Evolutionary conservation across 768 basidiomycete genomes (phyloP).

Genomic region (Boletales sp.): DNA sequence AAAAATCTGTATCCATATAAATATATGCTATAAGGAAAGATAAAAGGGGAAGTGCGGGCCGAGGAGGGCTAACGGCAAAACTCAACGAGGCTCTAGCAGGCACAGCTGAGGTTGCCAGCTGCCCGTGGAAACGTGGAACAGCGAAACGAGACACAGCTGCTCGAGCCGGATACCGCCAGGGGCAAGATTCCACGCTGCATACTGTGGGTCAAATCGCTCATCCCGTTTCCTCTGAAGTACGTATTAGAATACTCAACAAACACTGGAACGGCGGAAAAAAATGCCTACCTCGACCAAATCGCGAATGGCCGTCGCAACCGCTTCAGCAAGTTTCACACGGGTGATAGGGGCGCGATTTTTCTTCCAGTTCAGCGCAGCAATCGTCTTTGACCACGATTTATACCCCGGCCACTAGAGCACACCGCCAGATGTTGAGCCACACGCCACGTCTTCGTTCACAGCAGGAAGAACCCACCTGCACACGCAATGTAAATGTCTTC

Average conservation of each 20-base stretch:
- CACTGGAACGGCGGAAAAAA: too few species aligned
- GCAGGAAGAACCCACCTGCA: slow-evolving; percentile 48
- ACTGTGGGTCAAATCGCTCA: slow-evolving; percentile 6
- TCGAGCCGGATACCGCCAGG: slow-evolving; percentile 21
- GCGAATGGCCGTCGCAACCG: slow-evolving; percentile 65
- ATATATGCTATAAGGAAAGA: neutral
- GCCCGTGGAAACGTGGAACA: slow-evolving; percentile 76
- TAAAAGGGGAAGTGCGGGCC: neutral
- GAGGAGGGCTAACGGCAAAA: slow-evolving; percentile 10
- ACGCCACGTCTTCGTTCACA: neutral
- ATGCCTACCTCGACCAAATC: slow-evolving; percentile 56
- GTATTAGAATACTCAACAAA: slow-evolving; percentile 9
- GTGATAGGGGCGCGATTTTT: slow-evolving; percentile 74
- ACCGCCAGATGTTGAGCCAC: neutral
- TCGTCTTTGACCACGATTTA: slow-evolving; percentile 67
- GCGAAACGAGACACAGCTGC: slow-evolving; percentile 54
- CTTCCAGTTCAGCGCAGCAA: slow-evolving; percentile 72
- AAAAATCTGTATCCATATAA: neutral
- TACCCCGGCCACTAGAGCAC: slow-evolving; percentile 72
- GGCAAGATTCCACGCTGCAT: slow-evolving; percentile 22
- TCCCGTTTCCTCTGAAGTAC: slow-evolving; percentile 12
- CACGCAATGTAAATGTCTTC: slow-evolving; percentile 70
- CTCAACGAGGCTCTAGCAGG: slow-evolving; percentile 31
- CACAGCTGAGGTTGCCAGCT: slow-evolving; percentile 77
- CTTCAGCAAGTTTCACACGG: slow-evolving; percentile 68